Evolutionary conservation across 2,329 filamentous ascomycete species (phyloP), one percentile per base, ranked within the genome.

Genomic region (Didymella glomerata): DNA sequence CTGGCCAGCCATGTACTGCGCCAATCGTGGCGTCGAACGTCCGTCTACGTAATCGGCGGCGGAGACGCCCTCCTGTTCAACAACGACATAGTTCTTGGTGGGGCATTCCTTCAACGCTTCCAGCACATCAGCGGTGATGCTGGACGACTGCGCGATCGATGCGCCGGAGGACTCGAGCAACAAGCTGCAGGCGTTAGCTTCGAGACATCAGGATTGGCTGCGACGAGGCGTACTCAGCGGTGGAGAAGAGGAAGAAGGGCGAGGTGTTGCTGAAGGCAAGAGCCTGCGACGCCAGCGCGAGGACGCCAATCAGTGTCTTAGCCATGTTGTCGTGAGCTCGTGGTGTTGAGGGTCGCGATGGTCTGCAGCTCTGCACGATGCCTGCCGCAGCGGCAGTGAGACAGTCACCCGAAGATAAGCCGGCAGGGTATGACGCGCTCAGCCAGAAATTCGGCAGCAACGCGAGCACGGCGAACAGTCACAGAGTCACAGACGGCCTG

Each of bases 191-290:
- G 24, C 56, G 65, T 70, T 73, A 75, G 72, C 66, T 65, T 62
- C 34, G 55, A 54, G 51, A 56, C 40, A 48, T 51, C 42, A 53
- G 49, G 48, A 34, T 30, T 32, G 54, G 64, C 58, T 52, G 55
- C 42, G 53, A 58, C 28, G 28, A 44, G 49, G 66, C 89, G 71
- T 88, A 97, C 93, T 88, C 82, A 63, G 90, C 85, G 45, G 90
- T 94, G 30, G 94, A 97, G 77, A 96, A 89, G 66, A 97, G 81
- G 75, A 97, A 85, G 78, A 97, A 95, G 18, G 95, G 94, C 54
- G 92, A 93, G 2, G 93, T 92, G 78, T 97, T 90, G 63, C 86
- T 88, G 77, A 97, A 95, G 25, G 92, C 93, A 62, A 87, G 81
- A 44, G 84, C 87, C 24, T 85, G 82, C 69, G 71, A 66, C 45